A percentile compares a stretch with the other conserved stretches of the same genome.
phyloP scores from a whole-genome alignment of 306 rosid species.

The Alnus glutinosa region DNA sequence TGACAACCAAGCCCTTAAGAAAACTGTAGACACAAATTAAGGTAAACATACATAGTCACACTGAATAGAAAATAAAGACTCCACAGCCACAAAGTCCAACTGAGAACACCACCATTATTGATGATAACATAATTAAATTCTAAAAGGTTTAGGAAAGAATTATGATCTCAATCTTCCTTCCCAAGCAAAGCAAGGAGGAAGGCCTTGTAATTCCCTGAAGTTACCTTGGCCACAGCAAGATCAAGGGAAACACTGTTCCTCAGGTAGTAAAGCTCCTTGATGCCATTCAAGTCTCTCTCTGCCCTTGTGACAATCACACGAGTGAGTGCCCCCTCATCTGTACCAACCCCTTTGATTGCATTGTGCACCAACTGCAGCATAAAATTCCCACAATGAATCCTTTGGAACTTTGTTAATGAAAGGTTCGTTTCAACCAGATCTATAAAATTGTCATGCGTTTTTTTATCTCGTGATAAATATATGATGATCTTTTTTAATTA shows the following conservation, averaged over 20 bases:
- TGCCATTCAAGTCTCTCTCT: slow-evolving; percentile 66
- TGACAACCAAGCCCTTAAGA: neutral
- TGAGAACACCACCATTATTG: neutral
- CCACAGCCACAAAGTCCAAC: slow-evolving; percentile 1
- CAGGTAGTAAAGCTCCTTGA: slow-evolving; percentile 74
- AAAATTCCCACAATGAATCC: no score
- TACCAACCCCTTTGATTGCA: slow-evolving; percentile 54
- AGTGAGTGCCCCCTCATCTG: slow-evolving; percentile 74
- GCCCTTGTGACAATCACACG: slow-evolving; percentile 80
- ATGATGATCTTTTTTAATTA: no score
- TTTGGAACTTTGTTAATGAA: no score
- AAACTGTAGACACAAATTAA: neutral
- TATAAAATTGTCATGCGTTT: no score
- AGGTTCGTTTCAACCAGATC: no score
- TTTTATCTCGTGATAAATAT: no score
- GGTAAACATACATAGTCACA: neutral
- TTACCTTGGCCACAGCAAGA: slow-evolving; percentile 63
- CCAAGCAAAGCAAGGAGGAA: slow-evolving; percentile 77
- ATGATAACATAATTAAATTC: slow-evolving; percentile 2
- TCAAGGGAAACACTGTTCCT: slow-evolving; percentile 74
- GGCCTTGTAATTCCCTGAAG: slow-evolving; percentile 65
- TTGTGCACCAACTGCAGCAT: slow-evolving; percentile 50
- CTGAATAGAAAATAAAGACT: slow-evolving; percentile 4
- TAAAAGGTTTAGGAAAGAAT: neutral
- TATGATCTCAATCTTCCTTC: slow-evolving; percentile 30